Base-by-base conservation (phyloP, 345 rosid species). In the Melastoma malabathricum region DNA sequence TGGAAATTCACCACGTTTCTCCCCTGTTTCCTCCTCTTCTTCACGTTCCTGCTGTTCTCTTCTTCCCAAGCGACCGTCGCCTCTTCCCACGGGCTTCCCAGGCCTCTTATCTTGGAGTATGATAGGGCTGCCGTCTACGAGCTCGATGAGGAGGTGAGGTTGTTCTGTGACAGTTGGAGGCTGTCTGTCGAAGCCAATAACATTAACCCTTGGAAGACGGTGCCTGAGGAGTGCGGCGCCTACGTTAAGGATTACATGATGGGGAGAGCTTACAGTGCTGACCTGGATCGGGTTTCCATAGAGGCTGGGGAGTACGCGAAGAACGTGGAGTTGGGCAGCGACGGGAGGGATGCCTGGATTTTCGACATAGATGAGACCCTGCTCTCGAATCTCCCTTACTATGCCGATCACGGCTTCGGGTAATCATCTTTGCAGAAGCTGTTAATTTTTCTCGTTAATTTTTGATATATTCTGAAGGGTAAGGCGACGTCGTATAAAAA, bases 341-440 rank as follows among this genome's bases (percentile, higher is more conserved):
- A 90, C 18, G 96, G 89, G 6, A 84, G 71, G 64, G 94, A 90
- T 61, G 76, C 59, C 20, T 86, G 98, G 98, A 60, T 86, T 56
- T 90, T 86, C 52, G 98, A 90, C 66, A 58, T 86, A 43, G 96
- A 86, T 44, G 98, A 90, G 68, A 90, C 98, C 58, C 70, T 90
- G 66, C 74, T 90, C 59, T 90, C 98, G 12, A 82, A 90, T 72
- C 85, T 90, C 43, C 96, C 94, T 3, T 86, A 86, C 59, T 90
- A 90, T 65, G 66, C 69, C 13, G 74, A 78, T 5, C 98, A 84
- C 64, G 77, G 74, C 16, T 86, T 66, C 62, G 98, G 96, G 96
- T 86, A 59, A 60, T 20, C 38, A 47, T 14, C 50, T 46, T 50
- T 38, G 18, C 10, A 9, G 46, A 14, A 43, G 2, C 10, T 44